A percentile compares a stretch with the other conserved stretches of the same genome.
Conservation (phyloP, 2,329 filamentous ascomycete genomes). For the Hypoxylon sp. region DNA sequence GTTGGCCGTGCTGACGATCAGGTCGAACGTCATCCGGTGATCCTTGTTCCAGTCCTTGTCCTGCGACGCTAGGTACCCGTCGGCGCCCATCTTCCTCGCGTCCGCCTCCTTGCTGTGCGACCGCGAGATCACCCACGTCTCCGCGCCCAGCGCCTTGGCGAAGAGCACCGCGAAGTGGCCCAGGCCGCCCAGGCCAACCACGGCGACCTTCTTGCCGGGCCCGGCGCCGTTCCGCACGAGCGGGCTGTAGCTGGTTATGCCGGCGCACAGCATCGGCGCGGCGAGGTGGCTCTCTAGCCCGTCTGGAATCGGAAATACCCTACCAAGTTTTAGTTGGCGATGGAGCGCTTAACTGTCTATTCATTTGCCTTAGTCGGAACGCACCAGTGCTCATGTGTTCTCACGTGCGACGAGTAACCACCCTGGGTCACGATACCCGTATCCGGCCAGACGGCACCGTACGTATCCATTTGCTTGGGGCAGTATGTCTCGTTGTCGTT, state of each 20-base stretch:
- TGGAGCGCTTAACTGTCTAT: not conserved
- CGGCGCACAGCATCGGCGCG: constrained; percentile 87
- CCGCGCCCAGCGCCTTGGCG: constrained; percentile 73
- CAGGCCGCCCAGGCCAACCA: constrained; percentile 78
- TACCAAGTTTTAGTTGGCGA: constrained; percentile 42
- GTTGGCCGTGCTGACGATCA: constrained; percentile 81
- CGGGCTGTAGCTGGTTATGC: constrained; percentile 82
- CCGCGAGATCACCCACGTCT: constrained; percentile 71
- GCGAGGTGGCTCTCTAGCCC: constrained; percentile 70
- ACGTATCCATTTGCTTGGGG: constrained; percentile 69
- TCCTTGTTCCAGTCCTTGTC: constrained; percentile 68
- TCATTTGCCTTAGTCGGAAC: constrained; percentile 26
- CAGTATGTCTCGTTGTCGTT: constrained; percentile 77
- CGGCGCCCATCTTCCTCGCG: constrained; percentile 68
- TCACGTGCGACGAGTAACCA: constrained; percentile 72
- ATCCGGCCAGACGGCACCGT: constrained; percentile 66
- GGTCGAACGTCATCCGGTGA: constrained; percentile 75
- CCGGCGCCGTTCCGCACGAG: constrained; percentile 80
- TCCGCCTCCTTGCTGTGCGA: constrained; percentile 71
- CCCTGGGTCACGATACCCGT: constrained; percentile 73
- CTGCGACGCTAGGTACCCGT: constrained; percentile 68
- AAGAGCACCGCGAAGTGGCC: constrained; percentile 79
- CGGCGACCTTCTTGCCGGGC: constrained; percentile 81
- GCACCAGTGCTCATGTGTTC: constrained; percentile 80
- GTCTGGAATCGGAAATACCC: constrained; percentile 80